A percentile compares a stretch with the other conserved stretches of the same genome.
phyloP scores from a whole-genome alignment of 768 basidiomycete species.

The Leccinum truebloodii region DNA sequence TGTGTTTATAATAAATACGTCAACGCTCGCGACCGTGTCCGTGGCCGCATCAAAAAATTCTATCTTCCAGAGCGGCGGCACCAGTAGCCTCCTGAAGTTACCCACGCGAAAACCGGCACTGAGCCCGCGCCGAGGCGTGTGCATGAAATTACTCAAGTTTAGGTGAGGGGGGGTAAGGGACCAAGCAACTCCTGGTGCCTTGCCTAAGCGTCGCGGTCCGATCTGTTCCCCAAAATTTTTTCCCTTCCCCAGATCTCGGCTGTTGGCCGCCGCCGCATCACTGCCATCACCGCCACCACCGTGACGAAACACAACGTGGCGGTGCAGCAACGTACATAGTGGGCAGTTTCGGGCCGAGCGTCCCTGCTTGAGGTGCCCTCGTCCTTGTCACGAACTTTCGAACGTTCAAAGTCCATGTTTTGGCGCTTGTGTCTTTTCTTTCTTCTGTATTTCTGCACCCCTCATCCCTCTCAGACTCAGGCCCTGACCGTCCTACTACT shows the following conservation, averaged over 20 bases:
- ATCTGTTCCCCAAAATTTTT: not conserved
- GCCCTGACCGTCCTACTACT: not conserved
- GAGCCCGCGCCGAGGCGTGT: not conserved
- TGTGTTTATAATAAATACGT: not conserved
- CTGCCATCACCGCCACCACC: not conserved
- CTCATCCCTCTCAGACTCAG: not conserved
- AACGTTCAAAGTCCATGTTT: not conserved
- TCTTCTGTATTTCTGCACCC: not conserved
- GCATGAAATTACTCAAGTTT: not conserved
- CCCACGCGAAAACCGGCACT: not conserved
- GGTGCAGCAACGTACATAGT: not conserved
- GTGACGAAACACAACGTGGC: not conserved
- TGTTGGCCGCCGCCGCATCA: not conserved
- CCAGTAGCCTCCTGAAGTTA: not conserved
- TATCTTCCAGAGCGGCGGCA: not conserved
- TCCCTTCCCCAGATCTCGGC: not conserved
- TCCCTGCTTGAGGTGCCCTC: not conserved
- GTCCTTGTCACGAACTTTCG: not conserved
- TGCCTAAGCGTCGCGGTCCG: not conserved
- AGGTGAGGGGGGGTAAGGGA: not conserved
- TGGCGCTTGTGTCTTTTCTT: not conserved
- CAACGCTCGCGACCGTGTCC: not conserved
- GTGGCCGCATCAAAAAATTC: not conserved
- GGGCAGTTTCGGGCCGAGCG: not conserved
- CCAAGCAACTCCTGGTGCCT: not conserved